These are phyloP conservation scores for Hibiscus mutabilis DNA, from an alignment of 345 rosid species.

Conservation along the genomic window DNA sequence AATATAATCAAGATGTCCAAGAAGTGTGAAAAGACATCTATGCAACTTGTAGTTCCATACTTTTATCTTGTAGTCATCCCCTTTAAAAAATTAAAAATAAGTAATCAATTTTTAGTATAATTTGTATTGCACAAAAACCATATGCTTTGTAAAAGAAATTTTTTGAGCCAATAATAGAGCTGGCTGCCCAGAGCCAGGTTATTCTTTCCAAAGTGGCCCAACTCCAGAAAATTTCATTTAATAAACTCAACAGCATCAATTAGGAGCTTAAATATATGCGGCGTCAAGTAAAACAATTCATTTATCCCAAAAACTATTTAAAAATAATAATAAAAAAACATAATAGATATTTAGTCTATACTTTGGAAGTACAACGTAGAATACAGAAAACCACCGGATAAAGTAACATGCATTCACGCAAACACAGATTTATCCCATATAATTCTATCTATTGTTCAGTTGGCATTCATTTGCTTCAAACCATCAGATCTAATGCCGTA, in stretches of 20 bases:
- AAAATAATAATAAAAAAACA: neutral
- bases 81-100: constrained; percentile 27
- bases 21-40: constrained; percentile 87
- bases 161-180: neutral
- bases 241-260: no score
- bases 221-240: neutral
- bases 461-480: neutral
- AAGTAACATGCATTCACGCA: neutral
- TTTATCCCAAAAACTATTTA: neutral
- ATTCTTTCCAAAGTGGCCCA: neutral
- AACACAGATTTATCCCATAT: neutral
- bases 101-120: constrained; percentile 7
- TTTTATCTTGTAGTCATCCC: constrained; percentile 94
- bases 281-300: neutral
- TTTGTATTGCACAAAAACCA: neutral
- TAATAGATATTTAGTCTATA: neutral
- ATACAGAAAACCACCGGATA: neutral
- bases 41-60: constrained; percentile 96
- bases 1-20: constrained; percentile 94
- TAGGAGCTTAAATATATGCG: no score
- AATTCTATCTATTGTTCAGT: neutral
- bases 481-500: neutral
- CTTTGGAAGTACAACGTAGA: neutral
- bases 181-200: neutral
- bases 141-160: neutral